A percentile compares a stretch with the other conserved stretches of the same genome.
Evolutionary conservation across 352 stramenopile genomes (phyloP).

Genomic region (Pythium apleroticum): DNA sequence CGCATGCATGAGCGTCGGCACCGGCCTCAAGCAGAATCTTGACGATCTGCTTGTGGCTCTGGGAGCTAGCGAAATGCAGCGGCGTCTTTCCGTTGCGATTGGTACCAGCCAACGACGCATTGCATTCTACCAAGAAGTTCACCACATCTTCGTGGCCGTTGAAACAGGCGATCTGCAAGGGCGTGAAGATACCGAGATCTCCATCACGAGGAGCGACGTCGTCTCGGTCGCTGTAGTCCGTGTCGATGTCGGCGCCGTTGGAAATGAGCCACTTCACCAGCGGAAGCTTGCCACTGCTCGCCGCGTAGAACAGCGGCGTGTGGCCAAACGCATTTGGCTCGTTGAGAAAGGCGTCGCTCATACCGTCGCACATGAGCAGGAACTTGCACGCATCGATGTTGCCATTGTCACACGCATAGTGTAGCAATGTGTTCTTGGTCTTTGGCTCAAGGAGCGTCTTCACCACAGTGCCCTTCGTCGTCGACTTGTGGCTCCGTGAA

Average conservation of each 20-base stretch:
- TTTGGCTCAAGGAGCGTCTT: conserved; percentile 56
- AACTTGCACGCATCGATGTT: conserved; percentile 84
- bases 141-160: conserved; percentile 65
- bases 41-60: conserved; percentile 62
- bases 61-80: conserved; percentile 63
- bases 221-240: conserved; percentile 65
- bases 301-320: conserved; percentile 78
- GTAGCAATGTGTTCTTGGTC: conserved; percentile 71
- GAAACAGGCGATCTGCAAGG: conserved; percentile 77
- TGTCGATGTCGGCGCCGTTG: conserved; percentile 82
- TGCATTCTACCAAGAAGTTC: conserved; percentile 84
- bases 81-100: conserved; percentile 71
- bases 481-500: conserved; percentile 2
- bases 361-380: conserved; percentile 69
- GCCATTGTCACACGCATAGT: conserved; percentile 82
- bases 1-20: conserved; percentile 61
- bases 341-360: conserved; percentile 62
- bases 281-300: conserved; percentile 65
- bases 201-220: conserved; percentile 50
- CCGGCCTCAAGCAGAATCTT: conserved; percentile 70
- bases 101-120: conserved; percentile 66
- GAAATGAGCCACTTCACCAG: conserved; percentile 86
- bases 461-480: conserved; percentile 23
- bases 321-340: conserved; percentile 76
- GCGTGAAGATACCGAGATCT: conserved; percentile 74